A percentile compares a stretch with the other conserved stretches of the same genome.
Conservation (phyloP, 208 protist genomes). For the Kentomonas sorsogonicus region DNA sequence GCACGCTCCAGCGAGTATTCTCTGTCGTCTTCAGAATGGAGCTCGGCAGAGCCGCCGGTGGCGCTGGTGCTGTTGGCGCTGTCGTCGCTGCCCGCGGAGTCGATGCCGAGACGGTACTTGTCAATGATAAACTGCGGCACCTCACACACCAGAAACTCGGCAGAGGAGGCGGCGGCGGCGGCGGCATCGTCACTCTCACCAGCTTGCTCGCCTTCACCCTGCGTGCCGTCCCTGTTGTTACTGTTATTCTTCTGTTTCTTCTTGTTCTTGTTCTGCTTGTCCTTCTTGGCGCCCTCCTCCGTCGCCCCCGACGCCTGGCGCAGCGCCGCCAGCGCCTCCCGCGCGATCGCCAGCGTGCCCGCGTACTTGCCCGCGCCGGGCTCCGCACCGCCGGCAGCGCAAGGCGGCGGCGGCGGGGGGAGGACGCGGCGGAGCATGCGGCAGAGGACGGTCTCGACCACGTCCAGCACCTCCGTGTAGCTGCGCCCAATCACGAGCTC, state of each 20-base stretch:
- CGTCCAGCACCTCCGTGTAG: conserved; percentile 96
- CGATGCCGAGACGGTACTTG: conserved; percentile 14
- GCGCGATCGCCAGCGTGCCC: too few relatives aligned
- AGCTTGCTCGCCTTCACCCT: too few relatives aligned
- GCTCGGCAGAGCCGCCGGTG: background rate
- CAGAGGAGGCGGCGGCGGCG: too few relatives aligned
- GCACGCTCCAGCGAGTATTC: background rate
- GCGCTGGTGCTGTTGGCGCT: background rate
- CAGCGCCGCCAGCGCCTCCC: too few relatives aligned
- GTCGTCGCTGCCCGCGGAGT: background rate
- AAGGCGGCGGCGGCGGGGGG: too few relatives aligned
- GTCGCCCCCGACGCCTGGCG: conserved; percentile 12
- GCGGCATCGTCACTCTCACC: too few relatives aligned
- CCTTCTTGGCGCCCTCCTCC: conserved; percentile 2
- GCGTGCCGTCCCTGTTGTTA: background rate
- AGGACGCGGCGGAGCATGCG: conserved; percentile 90
- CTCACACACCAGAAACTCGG: conserved; percentile 38
- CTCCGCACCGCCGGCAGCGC: too few relatives aligned
- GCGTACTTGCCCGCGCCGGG: too few relatives aligned
- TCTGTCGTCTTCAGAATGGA: too few relatives aligned
- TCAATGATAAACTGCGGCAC: conserved; percentile 22
- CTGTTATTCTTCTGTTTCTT: background rate
- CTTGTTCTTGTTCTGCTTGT: background rate
- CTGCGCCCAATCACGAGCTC: conserved; percentile 97
- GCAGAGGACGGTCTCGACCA: conserved; percentile 92